phyloP scores from a whole-genome alignment of 352 stramenopile species.

The Phytophthora macrochlamydospora region DNA sequence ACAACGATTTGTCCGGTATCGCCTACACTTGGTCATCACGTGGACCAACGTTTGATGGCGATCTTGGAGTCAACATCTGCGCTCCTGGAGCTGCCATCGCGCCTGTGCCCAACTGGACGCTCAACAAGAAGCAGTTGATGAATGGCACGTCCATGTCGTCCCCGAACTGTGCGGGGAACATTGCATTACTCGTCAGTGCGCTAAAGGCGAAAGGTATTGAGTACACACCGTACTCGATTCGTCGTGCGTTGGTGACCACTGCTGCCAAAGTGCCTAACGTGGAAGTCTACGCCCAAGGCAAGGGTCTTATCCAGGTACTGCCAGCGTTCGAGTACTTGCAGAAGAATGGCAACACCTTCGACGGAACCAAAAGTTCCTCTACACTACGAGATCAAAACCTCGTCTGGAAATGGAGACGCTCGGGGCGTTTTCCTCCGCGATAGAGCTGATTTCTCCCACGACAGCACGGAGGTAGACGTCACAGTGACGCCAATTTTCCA shows the following conservation, averaged over 20 bases:
- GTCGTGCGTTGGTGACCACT: conserved; percentile 88
- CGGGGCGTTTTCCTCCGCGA: conserved; percentile 89
- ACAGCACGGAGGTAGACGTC: conserved; percentile 84
- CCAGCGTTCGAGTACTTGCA: conserved; percentile 76
- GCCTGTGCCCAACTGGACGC: conserved; percentile 93
- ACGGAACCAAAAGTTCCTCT: conserved; percentile 71
- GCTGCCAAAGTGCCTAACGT: conserved; percentile 67
- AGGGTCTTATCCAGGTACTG: conserved; percentile 82
- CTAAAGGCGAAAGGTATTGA: conserved; percentile 82
- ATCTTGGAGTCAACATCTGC: conserved; percentile 91
- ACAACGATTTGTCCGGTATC: conserved; percentile 63
- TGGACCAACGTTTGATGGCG: conserved; percentile 93
- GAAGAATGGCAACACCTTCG: conserved; percentile 54
- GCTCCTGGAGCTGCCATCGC: conserved; percentile 95
- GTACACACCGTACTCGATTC: conserved; percentile 90
- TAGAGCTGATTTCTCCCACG: conserved; percentile 71
- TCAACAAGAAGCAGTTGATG: conserved; percentile 97
- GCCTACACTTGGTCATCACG: conserved; percentile 94
- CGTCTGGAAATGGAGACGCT: conserved; percentile 45
- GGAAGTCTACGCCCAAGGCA: conserved; percentile 78
- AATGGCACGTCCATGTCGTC: conserved; percentile 97
- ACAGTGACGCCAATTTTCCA: conserved; percentile 89
- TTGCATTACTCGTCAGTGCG: conserved; percentile 93
- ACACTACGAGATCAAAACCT: conserved; percentile 56
- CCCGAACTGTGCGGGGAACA: conserved; percentile 93